Evolutionary conservation across 2,329 filamentous ascomycete genomes (phyloP), one percentile per base, ranked within the genome.

Genomic region (Capronia epimyces): DNA sequence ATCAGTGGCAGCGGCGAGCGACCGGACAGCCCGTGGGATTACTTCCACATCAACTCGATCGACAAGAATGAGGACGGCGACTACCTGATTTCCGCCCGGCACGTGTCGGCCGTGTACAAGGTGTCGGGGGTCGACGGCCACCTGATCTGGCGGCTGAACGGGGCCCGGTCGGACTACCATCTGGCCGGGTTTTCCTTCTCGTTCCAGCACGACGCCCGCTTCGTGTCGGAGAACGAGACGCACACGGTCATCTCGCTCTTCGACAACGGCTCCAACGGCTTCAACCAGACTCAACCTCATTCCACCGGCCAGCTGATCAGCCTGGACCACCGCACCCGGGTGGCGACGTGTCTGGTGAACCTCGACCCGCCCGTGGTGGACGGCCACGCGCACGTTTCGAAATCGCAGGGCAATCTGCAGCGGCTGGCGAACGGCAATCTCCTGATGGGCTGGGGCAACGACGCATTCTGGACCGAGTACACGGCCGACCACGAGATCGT

Each of bases 1-100:
- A 70, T 69, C 4, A 70, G 72, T 24, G 75, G 75, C n/a, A 70
- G 73, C 25, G 75, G 74, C 18, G 59, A 75, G 49, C 65, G 69
- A 29, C 68, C 71, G 43, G 63, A 67, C 49, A 70, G 71, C 13
- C 72, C 69, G 1, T 72, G 70, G 69, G 70, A 73, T 59, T 71
- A 70, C 52, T 71, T 71, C 57, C 69, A 71, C 53, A 70, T 71
- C 60, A 71, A 71, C 58, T 70, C 68, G 5, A 62, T 71, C 43
- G 68, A 71, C 49, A 71, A 70, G 56, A 69, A 71, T 48, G 49
- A 46, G 2, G 64, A 67, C 10, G 69, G 69, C 9, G 68, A 71
- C 51, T 71, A 71, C 49, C 53, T 71, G 42, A 67, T 71, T 25
- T 71, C 69, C 6, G 70, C 69, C 6, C 65, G 69, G 9, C 69